Evolutionary conservation across 106 monocot genomes (phyloP), one percentile per base, ranked within the genome.

Genomic region (Dendrobium huoshanense): DNA sequence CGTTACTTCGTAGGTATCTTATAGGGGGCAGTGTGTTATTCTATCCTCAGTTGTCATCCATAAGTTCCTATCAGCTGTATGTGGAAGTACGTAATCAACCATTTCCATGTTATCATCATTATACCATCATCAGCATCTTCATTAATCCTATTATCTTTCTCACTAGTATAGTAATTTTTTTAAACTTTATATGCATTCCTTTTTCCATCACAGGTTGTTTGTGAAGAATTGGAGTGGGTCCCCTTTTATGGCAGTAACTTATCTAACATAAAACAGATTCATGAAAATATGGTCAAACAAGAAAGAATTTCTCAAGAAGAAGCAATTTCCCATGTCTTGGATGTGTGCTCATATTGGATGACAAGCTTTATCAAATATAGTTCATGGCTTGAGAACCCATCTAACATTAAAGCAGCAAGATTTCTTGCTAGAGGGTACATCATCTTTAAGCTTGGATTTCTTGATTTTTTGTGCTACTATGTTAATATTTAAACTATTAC

Each of bases 21-120:
- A 99, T 95, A 75, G 95, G 95, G 44, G 99, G 99, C 67, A 95
- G 93, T 89, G 99, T 93, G 65, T 72, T 99, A 67, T 99, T 93
- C 76, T 99, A 99, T 91, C 99, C 99, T 82, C 99, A 95, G 40
- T 68, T 99, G 75, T 91, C 99, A 84, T 99, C 93, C 22, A 93
- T 99, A 82, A 95, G 93, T 87, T 99, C 99, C 64, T 99, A 99
- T 86, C 99, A 99, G 83, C 84, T 99, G 43, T 99, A 90, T 82
- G 95, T 99, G 68, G 99, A 99, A 91, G 99, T 93, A 41, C 77
- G 89, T 49, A 58, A 84, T 59, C 79, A 59, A 79, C 29, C 9
- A 37, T 37, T 70, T 59, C 59, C 73, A 19, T 56, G 24, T 79
- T 19, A 43, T 83, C 17, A 25, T 73, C n/a, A 37, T 29, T 68